A percentile compares a stretch with the other conserved stretches of the same genome.
Evolutionary conservation across 257 asterid species (phyloP).

Genomic region (Misopates orontium): DNA sequence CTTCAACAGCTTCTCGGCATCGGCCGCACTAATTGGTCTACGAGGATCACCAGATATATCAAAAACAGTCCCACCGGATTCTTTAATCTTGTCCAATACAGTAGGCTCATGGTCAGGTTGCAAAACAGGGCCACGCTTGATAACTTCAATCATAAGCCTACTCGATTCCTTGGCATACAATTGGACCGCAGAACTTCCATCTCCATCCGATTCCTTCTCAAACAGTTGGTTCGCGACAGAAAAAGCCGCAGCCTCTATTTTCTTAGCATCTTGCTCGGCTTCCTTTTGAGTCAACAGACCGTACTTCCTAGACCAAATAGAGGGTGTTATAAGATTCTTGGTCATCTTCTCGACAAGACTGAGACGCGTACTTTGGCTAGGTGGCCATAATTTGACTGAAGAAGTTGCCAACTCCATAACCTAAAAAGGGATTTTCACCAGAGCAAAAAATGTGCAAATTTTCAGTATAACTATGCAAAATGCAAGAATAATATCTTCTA

Average conservation of each 20-base stretch:
- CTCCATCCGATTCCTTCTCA: slow-evolving; percentile 73
- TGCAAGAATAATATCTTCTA: background rate
- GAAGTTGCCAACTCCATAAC: slow-evolving; percentile 58
- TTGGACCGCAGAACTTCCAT: slow-evolving; percentile 89
- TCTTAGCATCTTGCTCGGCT: slow-evolving; percentile 78
- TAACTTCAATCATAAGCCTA: slow-evolving; percentile 81
- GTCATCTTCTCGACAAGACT: slow-evolving; percentile 81
- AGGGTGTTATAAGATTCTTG: slow-evolving; percentile 42
- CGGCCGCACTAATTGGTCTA: slow-evolving; percentile 54
- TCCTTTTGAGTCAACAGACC: slow-evolving; percentile 74
- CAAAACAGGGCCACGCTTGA: slow-evolving; percentile 67
- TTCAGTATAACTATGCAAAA: background rate
- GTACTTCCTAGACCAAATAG: slow-evolving; percentile 67
- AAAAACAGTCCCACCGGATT: slow-evolving; percentile 51
- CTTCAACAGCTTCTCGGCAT: slow-evolving; percentile 66
- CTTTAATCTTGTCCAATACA: slow-evolving; percentile 44
- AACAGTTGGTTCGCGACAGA: slow-evolving; percentile 70
- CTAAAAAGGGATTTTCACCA: slow-evolving; percentile 29
- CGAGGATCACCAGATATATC: slow-evolving; percentile 88
- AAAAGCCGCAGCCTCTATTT: slow-evolving; percentile 67
- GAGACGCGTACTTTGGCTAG: slow-evolving; percentile 60
- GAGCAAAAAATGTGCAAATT: slow-evolving; percentile 2
- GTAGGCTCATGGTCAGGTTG: slow-evolving; percentile 49
- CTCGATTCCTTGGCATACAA: slow-evolving; percentile 91
- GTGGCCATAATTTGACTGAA: slow-evolving; percentile 86